Evolutionary conservation across 345 rosid genomes (phyloP).

Genomic region (Syzygium aromaticum): DNA sequence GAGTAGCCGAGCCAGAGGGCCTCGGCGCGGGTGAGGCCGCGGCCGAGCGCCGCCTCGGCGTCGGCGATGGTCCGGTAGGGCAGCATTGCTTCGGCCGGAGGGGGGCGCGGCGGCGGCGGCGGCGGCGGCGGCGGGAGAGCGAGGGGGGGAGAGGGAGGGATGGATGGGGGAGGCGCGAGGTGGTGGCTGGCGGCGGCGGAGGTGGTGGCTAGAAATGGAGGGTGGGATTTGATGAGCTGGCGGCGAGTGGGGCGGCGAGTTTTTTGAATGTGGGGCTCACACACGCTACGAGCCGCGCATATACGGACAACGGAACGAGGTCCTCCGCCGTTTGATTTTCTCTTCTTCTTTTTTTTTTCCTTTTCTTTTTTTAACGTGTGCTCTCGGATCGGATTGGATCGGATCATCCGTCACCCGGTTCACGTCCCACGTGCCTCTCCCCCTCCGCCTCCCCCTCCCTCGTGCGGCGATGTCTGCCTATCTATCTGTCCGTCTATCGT

Average conservation of each 20-base stretch:
- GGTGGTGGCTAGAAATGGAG: neutral
- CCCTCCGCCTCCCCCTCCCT: too few species aligned
- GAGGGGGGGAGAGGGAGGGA: neutral
- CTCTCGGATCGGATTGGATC: too few species aligned
- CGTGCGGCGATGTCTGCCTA: too few species aligned
- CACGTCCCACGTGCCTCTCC: too few species aligned
- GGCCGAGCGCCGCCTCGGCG: slow-evolving; percentile 60
- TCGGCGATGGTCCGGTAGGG: slow-evolving; percentile 55
- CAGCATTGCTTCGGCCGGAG: slow-evolving; percentile 32
- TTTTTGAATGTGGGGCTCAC: neutral
- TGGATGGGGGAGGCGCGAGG: neutral
- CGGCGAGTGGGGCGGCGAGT: neutral
- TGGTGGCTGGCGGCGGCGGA: neutral
- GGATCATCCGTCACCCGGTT: too few species aligned
- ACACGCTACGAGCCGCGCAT: neutral
- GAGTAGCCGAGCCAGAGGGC: slow-evolving; percentile 82
- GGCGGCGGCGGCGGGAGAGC: neutral
- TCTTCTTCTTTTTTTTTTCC: fast-evolving
- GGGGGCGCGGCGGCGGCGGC: neutral
- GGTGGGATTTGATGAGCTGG: neutral
- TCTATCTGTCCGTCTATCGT: too few species aligned
- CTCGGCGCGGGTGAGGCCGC: slow-evolving; percentile 64
- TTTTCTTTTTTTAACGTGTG: neutral
- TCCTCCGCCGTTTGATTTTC: neutral
- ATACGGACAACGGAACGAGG: neutral